Evolutionary conservation across 139 green algal genomes (phyloP).

Genomic region (Chlorella sorokiniana): DNA sequence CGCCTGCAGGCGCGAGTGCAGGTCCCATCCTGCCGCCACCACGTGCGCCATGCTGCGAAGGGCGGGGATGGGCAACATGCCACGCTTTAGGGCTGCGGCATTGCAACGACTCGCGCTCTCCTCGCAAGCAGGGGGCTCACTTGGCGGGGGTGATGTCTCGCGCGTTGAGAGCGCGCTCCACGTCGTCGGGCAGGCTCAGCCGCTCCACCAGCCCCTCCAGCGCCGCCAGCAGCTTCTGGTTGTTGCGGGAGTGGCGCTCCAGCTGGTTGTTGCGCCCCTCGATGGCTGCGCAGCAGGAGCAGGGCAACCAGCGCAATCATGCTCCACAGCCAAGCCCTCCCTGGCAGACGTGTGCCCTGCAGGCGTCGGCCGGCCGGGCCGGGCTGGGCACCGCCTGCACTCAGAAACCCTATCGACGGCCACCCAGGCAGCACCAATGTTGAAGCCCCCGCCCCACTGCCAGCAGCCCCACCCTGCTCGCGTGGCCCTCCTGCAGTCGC

Average conservation of each 20-base stretch:
- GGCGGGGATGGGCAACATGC: too few species aligned
- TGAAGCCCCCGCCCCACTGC: too few species aligned
- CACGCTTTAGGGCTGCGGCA: too few species aligned
- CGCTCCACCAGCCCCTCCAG: slow-evolving; percentile 49
- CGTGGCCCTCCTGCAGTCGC: neutral
- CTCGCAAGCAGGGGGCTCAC: slow-evolving; percentile 13
- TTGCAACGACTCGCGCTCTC: neutral
- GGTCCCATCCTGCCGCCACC: slow-evolving; percentile 43
- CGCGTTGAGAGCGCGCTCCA: slow-evolving; percentile 32
- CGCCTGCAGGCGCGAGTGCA: slow-evolving; percentile 33
- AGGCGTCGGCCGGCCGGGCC: too few species aligned
- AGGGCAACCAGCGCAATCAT: neutral
- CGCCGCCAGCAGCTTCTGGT: slow-evolving; percentile 44
- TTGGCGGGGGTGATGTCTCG: slow-evolving; percentile 25
- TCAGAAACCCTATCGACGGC: too few species aligned
- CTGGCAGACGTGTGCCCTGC: too few species aligned
- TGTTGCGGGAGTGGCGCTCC: slow-evolving; percentile 58
- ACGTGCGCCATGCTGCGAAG: slow-evolving; percentile 17
- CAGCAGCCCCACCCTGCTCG: too few species aligned
- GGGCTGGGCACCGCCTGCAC: too few species aligned
- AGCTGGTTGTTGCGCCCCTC: slow-evolving; percentile 63
- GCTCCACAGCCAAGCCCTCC: neutral
- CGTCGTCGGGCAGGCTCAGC: slow-evolving; percentile 39
- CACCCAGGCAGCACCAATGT: too few species aligned
- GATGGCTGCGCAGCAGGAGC: slow-evolving; percentile 36